A percentile compares a stretch with the other conserved stretches of the same genome.
Conservation (phyloP, 768 basidiomycete species). For the Tulasnella calospora region DNA sequence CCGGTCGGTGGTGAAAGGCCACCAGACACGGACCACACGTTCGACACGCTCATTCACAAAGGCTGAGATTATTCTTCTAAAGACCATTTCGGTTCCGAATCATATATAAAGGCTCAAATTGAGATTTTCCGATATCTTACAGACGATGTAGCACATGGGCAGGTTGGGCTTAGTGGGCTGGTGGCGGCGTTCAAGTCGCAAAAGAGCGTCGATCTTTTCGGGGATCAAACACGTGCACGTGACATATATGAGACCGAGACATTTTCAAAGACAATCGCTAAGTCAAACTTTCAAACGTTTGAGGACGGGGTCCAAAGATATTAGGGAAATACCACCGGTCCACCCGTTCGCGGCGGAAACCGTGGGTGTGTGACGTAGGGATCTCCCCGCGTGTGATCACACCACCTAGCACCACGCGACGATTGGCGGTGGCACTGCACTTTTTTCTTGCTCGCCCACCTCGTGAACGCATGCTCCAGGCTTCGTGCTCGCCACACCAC, state of each 20-base stretch:
- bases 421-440: neutral
- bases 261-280: neutral
- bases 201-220: neutral
- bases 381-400: neutral
- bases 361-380: neutral
- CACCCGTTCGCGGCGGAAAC: neutral
- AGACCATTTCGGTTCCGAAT: too few species aligned
- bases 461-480: neutral
- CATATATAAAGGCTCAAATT: too few species aligned
- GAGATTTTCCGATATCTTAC: too few species aligned
- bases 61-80: too few species aligned
- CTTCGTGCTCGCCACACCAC: neutral
- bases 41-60: too few species aligned
- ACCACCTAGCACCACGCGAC: neutral
- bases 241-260: neutral
- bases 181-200: too few species aligned
- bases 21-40: too few species aligned
- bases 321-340: too few species aligned
- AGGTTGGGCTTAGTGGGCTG: too few species aligned
- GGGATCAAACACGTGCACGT: neutral
- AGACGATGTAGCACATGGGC: too few species aligned
- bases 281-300: neutral
- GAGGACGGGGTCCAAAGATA: too few species aligned
- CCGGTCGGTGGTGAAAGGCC: too few species aligned
- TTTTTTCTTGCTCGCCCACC: neutral